Base-by-base conservation (phyloP, 495 filamentous ascomycete species). In the Lindgomyces ingoldianus region DNA sequence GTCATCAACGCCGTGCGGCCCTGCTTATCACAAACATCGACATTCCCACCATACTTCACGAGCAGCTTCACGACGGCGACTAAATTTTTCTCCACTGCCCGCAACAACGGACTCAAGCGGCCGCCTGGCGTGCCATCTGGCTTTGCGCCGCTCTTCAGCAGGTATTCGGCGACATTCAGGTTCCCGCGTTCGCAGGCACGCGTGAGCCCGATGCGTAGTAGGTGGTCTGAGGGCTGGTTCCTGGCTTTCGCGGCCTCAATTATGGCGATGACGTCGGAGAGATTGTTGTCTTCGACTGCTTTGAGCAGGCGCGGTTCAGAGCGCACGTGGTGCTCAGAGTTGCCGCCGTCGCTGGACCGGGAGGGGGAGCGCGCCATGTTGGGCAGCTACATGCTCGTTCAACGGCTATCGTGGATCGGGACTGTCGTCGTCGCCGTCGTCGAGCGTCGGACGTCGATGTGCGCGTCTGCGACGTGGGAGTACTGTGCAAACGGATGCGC, bases 1-100 rank as follows among this genome's bases (percentile, higher is more conserved):
- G 77, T 80, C 78, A 87, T 86, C 39, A 89, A 66, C 33, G 79
- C 81, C 30, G 83, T 85, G 26, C 80, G 75, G 1, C 81, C 81
- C 49, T 81, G 73, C 39, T 79, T 81, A 65, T 82, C 80, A 1
- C 65, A 47, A 14, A 67, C 72, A 49, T 83, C 76, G 0, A 76
- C 67, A 42, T 74, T 70, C 1, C 78, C 80, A 21, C 79, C 76
- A 42, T 75, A 62, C 27, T 80, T 76, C 8, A 83, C 75, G 22
- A 83, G 68, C 29, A 82, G 51, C 52, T 74, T 69, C 18, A 79
- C 80, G 27, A 81, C 78, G 27, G 25, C 68, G 58, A 78, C 73
- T 60, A 83, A 76, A 36, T 83, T 78, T 25, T 76, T 76, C 62
- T 85, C 81, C 14, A 83, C 78, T 22, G 83, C 83, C 10, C 76